Evolutionary conservation across 257 asterid species (phyloP).

Genomic region (Solanum sejunctum): DNA sequence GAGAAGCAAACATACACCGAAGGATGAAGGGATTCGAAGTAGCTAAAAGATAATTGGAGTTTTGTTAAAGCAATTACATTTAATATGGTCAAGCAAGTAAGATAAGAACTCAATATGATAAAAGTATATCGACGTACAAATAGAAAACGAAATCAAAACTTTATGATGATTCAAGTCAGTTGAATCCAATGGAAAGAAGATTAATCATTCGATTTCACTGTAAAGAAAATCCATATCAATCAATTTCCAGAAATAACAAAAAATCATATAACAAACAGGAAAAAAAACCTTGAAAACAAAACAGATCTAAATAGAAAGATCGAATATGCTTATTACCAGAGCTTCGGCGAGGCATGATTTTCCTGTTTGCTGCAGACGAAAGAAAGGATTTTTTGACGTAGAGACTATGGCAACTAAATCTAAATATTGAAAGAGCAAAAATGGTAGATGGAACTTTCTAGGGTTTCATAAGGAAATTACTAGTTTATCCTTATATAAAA

Average conservation of each 20-base stretch:
- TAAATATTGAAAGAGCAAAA: too few relatives aligned
- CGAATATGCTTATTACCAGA: slow-evolving; percentile 33
- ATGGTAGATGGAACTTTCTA: too few relatives aligned
- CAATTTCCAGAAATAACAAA: background rate
- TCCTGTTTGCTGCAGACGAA: too few relatives aligned
- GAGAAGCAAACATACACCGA: background rate
- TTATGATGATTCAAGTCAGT: background rate
- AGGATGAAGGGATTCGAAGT: background rate
- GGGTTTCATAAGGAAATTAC: too few relatives aligned
- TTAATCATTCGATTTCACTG: background rate
- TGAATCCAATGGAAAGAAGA: background rate
- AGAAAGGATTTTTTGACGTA: too few relatives aligned
- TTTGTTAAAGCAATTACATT: background rate
- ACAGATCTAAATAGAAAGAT: background rate
- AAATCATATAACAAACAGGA: background rate
- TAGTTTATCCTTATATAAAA: too few relatives aligned
- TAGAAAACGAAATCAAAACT: background rate
- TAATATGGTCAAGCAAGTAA: background rate
- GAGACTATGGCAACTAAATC: too few relatives aligned
- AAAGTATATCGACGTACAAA: background rate
- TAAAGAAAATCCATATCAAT: background rate
- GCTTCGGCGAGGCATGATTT: slow-evolving; percentile 49
- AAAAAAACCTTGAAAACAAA: background rate
- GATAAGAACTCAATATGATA: background rate
- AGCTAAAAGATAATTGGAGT: background rate